A percentile compares a stretch with the other conserved stretches of the same genome.
These are phyloP conservation scores for Septoria petroselini DNA, from an alignment of 2,329 filamentous ascomycete species.

Conservation along the genomic window DNA sequence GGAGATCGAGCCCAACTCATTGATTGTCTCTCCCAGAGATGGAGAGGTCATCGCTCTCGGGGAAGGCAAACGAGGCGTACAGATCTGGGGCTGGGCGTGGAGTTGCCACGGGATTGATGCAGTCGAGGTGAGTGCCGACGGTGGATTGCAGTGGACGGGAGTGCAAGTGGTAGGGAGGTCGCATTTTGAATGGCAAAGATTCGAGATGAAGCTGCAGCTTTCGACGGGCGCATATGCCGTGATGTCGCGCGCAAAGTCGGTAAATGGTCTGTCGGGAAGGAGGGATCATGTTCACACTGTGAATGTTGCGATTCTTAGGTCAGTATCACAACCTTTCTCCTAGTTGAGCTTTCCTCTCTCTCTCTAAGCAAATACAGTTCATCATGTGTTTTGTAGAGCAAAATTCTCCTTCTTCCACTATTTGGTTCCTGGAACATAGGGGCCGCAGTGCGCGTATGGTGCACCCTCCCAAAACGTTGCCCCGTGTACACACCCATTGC, in stretches of 20 bases:
- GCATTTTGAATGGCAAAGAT: constrained; percentile 27
- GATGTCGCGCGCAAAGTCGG: constrained; percentile 21
- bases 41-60: constrained; percentile 1
- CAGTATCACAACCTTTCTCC: no score
- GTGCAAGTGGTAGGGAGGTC: constrained; percentile 9
- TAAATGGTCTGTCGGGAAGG: constrained; percentile 17
- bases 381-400: no score
- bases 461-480: no score
- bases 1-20: constrained; percentile 33
- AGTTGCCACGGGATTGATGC: constrained; percentile 23
- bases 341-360: no score
- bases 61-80: constrained; percentile 4
- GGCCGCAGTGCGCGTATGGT: no score
- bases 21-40: constrained; percentile 30
- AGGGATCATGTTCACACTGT: constrained; percentile 32
- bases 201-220: constrained; percentile 7
- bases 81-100: constrained; percentile 35
- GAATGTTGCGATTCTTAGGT: not conserved
- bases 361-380: no score
- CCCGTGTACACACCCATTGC: no score
- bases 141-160: constrained; percentile 14
- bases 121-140: constrained; percentile 29
- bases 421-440: no score
- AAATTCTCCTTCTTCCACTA: no score
- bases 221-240: constrained; percentile 7